Base-by-base conservation (phyloP, 2,329 filamentous ascomycete species). In the Westerdykella aurantiaca region DNA sequence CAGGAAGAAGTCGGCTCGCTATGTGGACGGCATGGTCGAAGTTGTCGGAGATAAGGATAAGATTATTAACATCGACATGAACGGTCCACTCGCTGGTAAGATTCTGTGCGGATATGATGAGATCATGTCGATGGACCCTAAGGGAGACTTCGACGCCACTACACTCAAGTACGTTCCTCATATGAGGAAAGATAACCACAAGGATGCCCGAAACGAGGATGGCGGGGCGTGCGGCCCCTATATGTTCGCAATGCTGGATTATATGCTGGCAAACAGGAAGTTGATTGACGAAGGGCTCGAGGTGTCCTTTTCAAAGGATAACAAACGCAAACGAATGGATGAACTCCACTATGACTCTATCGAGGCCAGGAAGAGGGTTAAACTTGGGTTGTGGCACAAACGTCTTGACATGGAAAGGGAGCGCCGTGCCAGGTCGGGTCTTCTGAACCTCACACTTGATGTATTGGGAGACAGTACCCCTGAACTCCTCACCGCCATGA, bases 361-460 rank as follows among this genome's bases (percentile, higher is more conserved):
- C 6, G 21, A 39, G 14, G 38, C 34, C 41, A 45, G 46, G 47
- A 52, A 47, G 47, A 47, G 47, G 49, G 48, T 49, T 47, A 47
- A 52, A 44, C 41, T 40, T 41, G n/a, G 21, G 21, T 23, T 4
- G 17, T 35, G 34, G 43, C 37, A 42, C 23, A 35, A 23, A 39
- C 23, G 40, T 17, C 22, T 46, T 38, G 48, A 46, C 39, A 44
- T 51, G 48, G 39, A 34, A 35, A 29, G 31, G 31, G 29, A 29
- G 37, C 37, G 18, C 22, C 23, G 29, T 38, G 31, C n/a, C 43
- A 38, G 31, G 25, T 16, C n/a, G 31, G 22, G 23, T 38, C 33
- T 35, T 38, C 10, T 25, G 23, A 25, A 25, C 23, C 23, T 25
- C 23, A 25, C 23, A 10, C 23, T 25, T 25, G 23, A 25, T 5